Evolutionary conservation across 2,329 filamentous ascomycete species (phyloP), one percentile per base, ranked within the genome.

Genomic region (Didymella pomorum): DNA sequence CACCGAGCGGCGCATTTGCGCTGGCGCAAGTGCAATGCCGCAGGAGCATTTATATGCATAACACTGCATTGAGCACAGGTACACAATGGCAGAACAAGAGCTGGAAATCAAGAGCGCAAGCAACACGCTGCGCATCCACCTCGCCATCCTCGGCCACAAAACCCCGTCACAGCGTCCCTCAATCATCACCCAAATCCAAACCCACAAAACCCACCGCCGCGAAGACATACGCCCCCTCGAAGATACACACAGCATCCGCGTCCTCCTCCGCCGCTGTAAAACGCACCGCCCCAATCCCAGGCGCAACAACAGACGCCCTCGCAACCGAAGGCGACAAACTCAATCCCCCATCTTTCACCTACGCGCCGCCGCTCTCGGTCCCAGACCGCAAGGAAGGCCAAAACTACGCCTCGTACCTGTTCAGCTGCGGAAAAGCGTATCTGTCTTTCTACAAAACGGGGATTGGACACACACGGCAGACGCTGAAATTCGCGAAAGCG

Each of bases 381-480:
- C 91, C 91, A 7, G 73, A 76, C 5, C 83, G 86, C 52, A 74
- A 80, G 18, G 71, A 81, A 20, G 70, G 77, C 8, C 74, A 83
- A 28, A 78, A 79, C 26, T 71, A 79, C 20, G 72, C 85, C 54
- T 76, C 77, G 18, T 85, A 90, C 79, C 80, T 86, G 61, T 85
- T 86, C 70, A 74, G 78, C 42, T 79, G 88, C 26, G 94, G 92
- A 62, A 89, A 90, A 74, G 87, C 90, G 50, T 97, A 96, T 77
- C 68, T 90, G 10, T 78, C 78, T 33, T 98, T 98, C 84, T 98
- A 97, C 86, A 96, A 95, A 79, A 84, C 86, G 1, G 94, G 93
- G 18, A 78, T 97, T 29, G 87, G 88, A 71, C 87, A 89, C 68
- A 87, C 96, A 50, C 87, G 87, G 74, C 79, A 81, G 58, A 97